These are phyloP conservation scores for Populus hybrid DNA, from an alignment of 441 rosid genomes.

Conservation along the genomic window DNA sequence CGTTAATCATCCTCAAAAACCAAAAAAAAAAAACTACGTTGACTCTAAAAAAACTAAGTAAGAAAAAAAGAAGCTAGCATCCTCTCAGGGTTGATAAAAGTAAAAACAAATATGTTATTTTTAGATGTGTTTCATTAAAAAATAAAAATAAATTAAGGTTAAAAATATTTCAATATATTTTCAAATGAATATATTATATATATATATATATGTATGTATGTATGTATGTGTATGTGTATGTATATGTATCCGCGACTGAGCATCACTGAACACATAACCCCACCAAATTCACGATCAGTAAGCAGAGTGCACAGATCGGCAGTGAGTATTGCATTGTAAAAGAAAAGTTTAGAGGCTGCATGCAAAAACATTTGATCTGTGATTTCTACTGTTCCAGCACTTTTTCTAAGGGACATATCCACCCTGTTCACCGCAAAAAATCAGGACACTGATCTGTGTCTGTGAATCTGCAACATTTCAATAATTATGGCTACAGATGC, in stretches of 20 bases:
- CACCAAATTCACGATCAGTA: background rate
- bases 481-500: background rate
- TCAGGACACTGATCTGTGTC: background rate
- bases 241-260: background rate
- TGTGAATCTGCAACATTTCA: background rate
- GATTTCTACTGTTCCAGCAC: background rate
- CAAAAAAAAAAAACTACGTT: background rate
- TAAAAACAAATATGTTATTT: too few relatives aligned
- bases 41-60: background rate
- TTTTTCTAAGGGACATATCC: background rate
- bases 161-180: too few relatives aligned
- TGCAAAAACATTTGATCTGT: background rate
- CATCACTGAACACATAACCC: background rate
- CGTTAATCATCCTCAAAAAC: background rate
- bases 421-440: background rate
- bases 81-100: too few relatives aligned
- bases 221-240: accelerated
- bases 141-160: too few relatives aligned
- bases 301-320: background rate
- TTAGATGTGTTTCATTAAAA: too few relatives aligned
- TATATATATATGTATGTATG: too few relatives aligned
- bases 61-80: background rate
- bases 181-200: too few relatives aligned
- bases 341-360: background rate
- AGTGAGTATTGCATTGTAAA: background rate